A percentile compares a stretch with the other conserved stretches of the same genome.
Evolutionary conservation across 2,329 filamentous ascomycete species (phyloP).

Genomic region (Myriosclerotinia duriaeana): DNA sequence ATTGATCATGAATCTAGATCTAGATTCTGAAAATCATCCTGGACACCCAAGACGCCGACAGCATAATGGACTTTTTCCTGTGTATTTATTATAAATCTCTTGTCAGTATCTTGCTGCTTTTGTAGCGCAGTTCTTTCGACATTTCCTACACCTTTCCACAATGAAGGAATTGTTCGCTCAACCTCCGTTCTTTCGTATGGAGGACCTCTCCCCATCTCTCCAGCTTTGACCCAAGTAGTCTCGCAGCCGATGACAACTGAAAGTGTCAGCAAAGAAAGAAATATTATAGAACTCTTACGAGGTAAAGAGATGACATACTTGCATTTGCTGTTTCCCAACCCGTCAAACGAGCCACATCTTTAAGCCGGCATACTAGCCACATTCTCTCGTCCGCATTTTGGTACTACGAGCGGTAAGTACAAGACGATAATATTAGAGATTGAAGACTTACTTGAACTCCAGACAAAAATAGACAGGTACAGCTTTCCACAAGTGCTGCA

Average conservation of each 20-base stretch:
- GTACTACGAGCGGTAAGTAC: constrained; percentile 53
- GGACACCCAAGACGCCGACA: constrained; percentile 74
- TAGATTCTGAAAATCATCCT: constrained; percentile 68
- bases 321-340: constrained; percentile 84
- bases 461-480: constrained; percentile 82
- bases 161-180: constrained; percentile 41
- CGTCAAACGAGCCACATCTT: constrained; percentile 74
- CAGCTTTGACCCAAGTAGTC: constrained; percentile 75
- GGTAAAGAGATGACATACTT: constrained; percentile 40
- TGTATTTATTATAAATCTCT: constrained; percentile 60
- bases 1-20: constrained; percentile 46
- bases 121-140: constrained; percentile 49
- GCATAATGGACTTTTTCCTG: constrained; percentile 70
- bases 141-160: constrained; percentile 52
- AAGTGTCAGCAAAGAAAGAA: constrained; percentile 1
- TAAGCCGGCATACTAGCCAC: constrained; percentile 73
- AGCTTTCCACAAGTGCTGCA: constrained; percentile 77
- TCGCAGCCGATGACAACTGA: constrained; percentile 75
- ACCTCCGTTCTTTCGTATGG: constrained; percentile 59
- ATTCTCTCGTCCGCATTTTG: constrained; percentile 68
- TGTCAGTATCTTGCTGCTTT: constrained; percentile 47
- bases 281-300: background rate
- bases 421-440: background rate
- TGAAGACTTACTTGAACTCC: constrained; percentile 62
- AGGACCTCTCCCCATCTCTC: constrained; percentile 71